Evolutionary conservation across 331 rosid genomes (phyloP).

Genomic region (Pyrus hybrid): DNA sequence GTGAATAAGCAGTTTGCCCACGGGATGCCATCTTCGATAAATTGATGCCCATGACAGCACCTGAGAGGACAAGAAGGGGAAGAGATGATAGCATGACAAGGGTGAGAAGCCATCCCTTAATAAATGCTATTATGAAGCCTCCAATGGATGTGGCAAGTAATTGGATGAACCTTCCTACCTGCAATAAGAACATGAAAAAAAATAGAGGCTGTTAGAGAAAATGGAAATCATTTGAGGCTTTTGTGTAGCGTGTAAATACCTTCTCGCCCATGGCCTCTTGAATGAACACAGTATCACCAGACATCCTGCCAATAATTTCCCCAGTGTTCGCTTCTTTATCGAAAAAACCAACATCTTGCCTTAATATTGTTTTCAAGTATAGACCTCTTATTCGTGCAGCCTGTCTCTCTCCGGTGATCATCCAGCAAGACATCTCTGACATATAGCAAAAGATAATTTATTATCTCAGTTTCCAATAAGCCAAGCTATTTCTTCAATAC

Average conservation of each 20-base stretch:
- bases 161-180: constrained; percentile 77
- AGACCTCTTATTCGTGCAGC: constrained; percentile 71
- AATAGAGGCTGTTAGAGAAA: neutral
- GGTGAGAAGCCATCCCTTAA: constrained; percentile 71
- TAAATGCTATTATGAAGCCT: constrained; percentile 56
- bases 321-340: constrained; percentile 68
- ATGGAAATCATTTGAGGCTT: neutral
- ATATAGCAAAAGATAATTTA: neutral
- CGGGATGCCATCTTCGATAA: constrained; percentile 40
- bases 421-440: constrained; percentile 79
- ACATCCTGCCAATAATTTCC: constrained; percentile 78
- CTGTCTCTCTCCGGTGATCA: constrained; percentile 85
- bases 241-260: constrained; percentile 29
- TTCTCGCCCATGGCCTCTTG: constrained; percentile 96
- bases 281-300: constrained; percentile 80
- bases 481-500: constrained; percentile 5
- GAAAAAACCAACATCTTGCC: constrained; percentile 77
- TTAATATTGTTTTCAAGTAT: constrained; percentile 65
- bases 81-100: constrained; percentile 54
- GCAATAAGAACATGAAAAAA: neutral
- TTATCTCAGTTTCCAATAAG: neutral
- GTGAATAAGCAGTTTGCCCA: constrained; percentile 66
- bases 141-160: constrained; percentile 44
- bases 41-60: constrained; percentile 31
- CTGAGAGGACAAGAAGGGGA: constrained; percentile 49